Base-by-base conservation (phyloP, 768 basidiomycete species). In the Postia placenta region DNA sequence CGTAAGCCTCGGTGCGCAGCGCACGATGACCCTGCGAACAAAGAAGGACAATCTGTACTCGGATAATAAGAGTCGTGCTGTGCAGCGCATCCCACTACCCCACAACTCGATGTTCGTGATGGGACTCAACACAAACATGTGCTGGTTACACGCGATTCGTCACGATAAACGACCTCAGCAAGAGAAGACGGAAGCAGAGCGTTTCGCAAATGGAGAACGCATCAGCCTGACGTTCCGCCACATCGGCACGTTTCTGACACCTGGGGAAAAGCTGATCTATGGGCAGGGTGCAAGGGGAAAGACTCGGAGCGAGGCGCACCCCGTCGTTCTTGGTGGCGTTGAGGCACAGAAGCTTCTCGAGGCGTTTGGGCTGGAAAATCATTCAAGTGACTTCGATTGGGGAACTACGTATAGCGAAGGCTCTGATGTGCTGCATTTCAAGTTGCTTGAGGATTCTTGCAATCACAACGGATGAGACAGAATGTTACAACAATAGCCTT, bases 41-140 rank as follows among this genome's bases (percentile, higher is more conserved):
- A 89, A 89, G 63, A 79, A 76, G 54, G 76, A 81, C 39, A 64
- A 25, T 14, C 40, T 19, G 47, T 49, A 23, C 25, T 7, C 40
- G 19, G 50, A 45, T 44, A 25, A 20, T 20, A 49, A 35, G 23
- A 49, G 51, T 5, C 53, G 64, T 20, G 52, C 33, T 27, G 45
- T 58, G 0, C 85, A 87, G 61, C 80, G 80, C 51, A 75, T 91
- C 17, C 80, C 82, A 0, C 77, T 92, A 0, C 85, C 85, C 0
- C 81, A 90, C 57, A 89, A 87, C 62, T 88, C 86, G 4, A 81
- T 90, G 75, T 90, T 92, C 62, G 81, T 88, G 50, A 70, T 91
- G 69, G 87, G 87, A 0, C 74, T 80, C 4, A 71, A 74, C 46
- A 90, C 87, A 42, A 92, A 92, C 56, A 68, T 70, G 47, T 74